A percentile compares a stretch with the other conserved stretches of the same genome.
These are phyloP conservation scores for Tricholomella constricta DNA, from an alignment of 768 basidiomycete genomes.

Conservation along the genomic window DNA sequence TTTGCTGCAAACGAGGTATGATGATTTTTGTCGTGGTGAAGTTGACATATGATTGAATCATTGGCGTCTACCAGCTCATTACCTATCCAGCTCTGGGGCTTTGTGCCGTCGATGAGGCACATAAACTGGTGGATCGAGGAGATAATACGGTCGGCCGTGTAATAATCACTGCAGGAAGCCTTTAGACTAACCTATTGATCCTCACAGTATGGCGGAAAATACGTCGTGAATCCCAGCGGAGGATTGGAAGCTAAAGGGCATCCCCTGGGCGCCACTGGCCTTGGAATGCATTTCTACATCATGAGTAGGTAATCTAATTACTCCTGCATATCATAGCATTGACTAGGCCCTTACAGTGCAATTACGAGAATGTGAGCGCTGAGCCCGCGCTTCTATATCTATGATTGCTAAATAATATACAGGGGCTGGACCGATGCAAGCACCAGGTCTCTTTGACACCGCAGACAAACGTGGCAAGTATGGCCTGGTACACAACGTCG, in stretches of 20 bases:
- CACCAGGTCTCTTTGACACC: conserved; percentile 63
- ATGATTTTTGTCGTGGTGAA: not conserved
- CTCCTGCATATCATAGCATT: conserved; percentile 1
- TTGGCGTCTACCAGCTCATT: conserved; percentile 54
- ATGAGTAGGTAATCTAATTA: conserved; percentile 53
- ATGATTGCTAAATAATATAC: not conserved
- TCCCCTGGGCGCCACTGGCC: conserved; percentile 79
- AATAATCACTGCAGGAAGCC: not conserved
- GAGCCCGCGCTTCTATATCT: conserved; percentile 5
- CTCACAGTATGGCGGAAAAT: conserved; percentile 78
- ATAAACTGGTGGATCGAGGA: conserved; percentile 69
- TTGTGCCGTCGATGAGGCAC: conserved; percentile 64
- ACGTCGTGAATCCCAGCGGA: conserved; percentile 81
- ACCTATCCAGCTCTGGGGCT: conserved; percentile 82
- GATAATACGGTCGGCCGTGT: conserved; percentile 74
- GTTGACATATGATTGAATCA: not conserved
- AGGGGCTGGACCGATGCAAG: conserved; percentile 90
- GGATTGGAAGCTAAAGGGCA: conserved; percentile 90
- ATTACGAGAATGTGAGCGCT: conserved; percentile 60
- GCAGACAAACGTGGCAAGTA: conserved; percentile 72
- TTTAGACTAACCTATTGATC: not conserved
- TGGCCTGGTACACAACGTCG: conserved; percentile 82
- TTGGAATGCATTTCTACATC: conserved; percentile 89
- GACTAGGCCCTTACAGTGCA: conserved; percentile 52
- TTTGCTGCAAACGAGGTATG: conserved; percentile 78